phyloP scores from a whole-genome alignment of 768 basidiomycete genomes.

The Russula olivacea region DNA sequence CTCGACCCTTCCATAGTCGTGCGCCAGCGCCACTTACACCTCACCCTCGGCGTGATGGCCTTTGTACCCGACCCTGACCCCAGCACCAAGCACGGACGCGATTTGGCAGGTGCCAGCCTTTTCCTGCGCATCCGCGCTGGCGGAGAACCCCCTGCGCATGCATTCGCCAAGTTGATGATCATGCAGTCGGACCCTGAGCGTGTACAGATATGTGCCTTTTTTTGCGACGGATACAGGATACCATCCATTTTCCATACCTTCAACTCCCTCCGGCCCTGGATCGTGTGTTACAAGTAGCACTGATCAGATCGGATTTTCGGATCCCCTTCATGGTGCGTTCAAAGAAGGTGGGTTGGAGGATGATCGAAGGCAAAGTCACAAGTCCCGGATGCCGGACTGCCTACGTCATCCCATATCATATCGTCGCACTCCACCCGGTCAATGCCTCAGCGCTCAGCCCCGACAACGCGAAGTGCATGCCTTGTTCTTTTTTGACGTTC shows the following conservation, averaged over 20 bases:
- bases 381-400: no score
- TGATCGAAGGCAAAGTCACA: no score
- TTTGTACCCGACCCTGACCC: conserved; percentile 30
- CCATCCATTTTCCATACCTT: no score
- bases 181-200: conserved; percentile 39
- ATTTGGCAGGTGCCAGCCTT: conserved; percentile 10
- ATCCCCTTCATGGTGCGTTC: conserved; percentile 33
- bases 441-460: no score
- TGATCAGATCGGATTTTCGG: background rate
- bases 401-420: no score
- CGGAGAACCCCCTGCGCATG: conserved; percentile 32
- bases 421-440: no score
- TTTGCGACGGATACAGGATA: no score
- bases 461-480: no score
- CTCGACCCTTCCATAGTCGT: conserved; percentile 34
- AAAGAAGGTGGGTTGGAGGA: conserved; percentile 15
- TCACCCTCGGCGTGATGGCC: conserved; percentile 71
- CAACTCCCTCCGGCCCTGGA: no score
- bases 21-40: conserved; percentile 51
- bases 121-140: conserved; percentile 36
- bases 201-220: conserved; percentile 30
- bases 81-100: background rate
- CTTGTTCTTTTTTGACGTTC: no score
- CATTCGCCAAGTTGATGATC: conserved; percentile 41
- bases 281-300: background rate